Conservation (phyloP, 768 basidiomycete species). For the Serendipita sp. region DNA sequence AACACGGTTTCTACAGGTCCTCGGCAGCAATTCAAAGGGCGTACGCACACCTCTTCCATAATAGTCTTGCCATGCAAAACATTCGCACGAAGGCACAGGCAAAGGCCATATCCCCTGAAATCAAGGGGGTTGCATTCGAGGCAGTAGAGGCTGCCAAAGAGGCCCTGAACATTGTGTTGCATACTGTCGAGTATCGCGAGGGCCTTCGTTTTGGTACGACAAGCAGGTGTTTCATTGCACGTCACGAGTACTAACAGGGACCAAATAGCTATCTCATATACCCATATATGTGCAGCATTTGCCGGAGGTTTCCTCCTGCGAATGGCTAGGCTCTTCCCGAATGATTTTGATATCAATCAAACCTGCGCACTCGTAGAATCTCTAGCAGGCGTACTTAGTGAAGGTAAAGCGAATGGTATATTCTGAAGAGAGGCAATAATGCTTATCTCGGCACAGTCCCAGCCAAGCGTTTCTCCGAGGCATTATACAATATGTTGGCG, state of each 20-base stretch:
- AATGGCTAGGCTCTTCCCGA: constrained; percentile 13
- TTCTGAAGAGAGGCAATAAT: background rate
- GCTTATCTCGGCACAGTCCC: constrained; percentile 10
- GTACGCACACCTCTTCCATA: constrained; percentile 13
- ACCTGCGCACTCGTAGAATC: constrained; percentile 11
- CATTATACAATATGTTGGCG: constrained; percentile 12
- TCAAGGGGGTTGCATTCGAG: constrained; percentile 12
- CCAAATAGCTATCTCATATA: constrained; percentile 11
- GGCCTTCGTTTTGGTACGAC: constrained; percentile 12
- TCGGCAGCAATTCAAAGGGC: constrained; percentile 14
- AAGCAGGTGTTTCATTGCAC: background rate
- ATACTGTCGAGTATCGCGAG: constrained; percentile 12
- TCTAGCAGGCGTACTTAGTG: constrained; percentile 11
- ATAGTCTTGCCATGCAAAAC: constrained; percentile 11
- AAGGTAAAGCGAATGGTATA: constrained; percentile 6
- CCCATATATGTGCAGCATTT: constrained; percentile 15
- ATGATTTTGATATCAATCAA: constrained; percentile 12
- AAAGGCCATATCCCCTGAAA: constrained; percentile 11
- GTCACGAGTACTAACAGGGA: background rate
- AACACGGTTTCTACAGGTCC: constrained; percentile 13
- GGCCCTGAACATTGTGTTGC: constrained; percentile 12
- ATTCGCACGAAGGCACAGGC: constrained; percentile 11
- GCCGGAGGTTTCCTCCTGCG: constrained; percentile 13
- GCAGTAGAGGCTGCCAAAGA: constrained; percentile 13
- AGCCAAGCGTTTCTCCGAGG: constrained; percentile 10